Evolutionary conservation across 75 land plant genomes (phyloP), one percentile per base, ranked within the genome.

Genomic region (Selaginella moellendorffii): DNA sequence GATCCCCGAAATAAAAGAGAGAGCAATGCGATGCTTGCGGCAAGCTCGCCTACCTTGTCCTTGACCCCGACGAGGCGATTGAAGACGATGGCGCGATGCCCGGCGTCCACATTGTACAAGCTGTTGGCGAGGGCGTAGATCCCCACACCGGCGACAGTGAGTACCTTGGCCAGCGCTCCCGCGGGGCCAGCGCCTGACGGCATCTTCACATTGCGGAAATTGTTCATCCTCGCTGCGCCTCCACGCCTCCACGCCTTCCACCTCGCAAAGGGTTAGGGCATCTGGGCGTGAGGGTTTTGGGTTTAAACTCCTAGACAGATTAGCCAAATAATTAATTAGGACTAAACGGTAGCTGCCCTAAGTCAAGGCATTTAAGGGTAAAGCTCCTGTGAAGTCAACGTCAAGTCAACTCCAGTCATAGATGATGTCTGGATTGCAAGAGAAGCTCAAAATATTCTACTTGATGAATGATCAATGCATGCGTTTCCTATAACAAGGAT

Each of bases 51-150:
- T 21, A 88, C 93, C 90, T 88, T 75, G 31, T 88, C 86, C 63
- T 85, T 85, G 54, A 88, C 68, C 29, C 95, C 95, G 25, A 68
- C 78, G 23, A 88, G 42, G 28, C 95, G 79, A 29, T 88, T 88
- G 75, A 88, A 88, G 36, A 88, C 86, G 61, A 88, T 88, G 27
- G 95, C 95, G 25, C 95, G 81, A 64, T 88, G 95, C 42, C 95
- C 95, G 27, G 89, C 93, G 18, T 88, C 95, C 29, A 88, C 95
- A 62, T 85, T 88, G 79, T 88, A 88, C 28, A 88, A 80, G 71
- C 86, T 86, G 79, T 86, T 85, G 0, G 65, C 31, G 28, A 82
- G 84, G 2, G 70, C 90, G 63, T 88, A 88, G 9, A 88, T 17
- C 2, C 78, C 82, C 21, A 80, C 22, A 25, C 80, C 86, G 27